A percentile compares a stretch with the other conserved stretches of the same genome.
phyloP scores from a whole-genome alignment of 345 rosid species.

The Eucalyptus dawsonii region DNA sequence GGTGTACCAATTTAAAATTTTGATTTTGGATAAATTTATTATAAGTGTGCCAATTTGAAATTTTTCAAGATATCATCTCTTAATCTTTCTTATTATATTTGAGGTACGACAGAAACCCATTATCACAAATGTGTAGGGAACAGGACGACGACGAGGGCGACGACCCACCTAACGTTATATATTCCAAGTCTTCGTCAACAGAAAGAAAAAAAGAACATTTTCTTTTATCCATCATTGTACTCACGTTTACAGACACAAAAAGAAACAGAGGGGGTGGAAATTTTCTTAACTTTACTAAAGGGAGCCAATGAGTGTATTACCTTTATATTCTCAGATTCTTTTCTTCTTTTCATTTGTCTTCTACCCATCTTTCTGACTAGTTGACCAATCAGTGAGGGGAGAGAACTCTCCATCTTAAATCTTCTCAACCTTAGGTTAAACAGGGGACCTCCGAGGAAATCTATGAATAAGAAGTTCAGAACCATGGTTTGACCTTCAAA shows the following conservation, averaged over 20 bases:
- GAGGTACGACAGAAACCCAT: not conserved
- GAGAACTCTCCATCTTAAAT: not conserved
- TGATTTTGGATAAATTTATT: accelerated
- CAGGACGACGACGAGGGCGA: not conserved
- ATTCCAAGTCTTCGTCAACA: not conserved
- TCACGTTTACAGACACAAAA: not conserved
- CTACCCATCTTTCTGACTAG: not conserved
- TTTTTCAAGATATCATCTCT: accelerated
- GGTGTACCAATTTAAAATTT: accelerated
- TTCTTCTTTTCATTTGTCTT: not conserved
- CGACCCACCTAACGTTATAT: not conserved
- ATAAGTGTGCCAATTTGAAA: accelerated
- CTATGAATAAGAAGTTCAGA: not conserved
- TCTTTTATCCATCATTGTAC: not conserved
- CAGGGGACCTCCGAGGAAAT: not conserved
- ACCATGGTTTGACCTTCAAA: not conserved
- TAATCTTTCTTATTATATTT: not conserved
- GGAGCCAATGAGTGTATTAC: not conserved
- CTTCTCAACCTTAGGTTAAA: not conserved
- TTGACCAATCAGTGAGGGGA: not conserved
- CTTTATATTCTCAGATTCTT: not conserved
- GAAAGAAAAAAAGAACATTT: not conserved
- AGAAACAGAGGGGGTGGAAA: not conserved
- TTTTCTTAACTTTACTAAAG: not conserved
- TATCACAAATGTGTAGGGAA: not conserved